Evolutionary conservation across 1,284 basidiomycete genomes (phyloP), one percentile per base, ranked within the genome.

Genomic region (Tylopilus sp.): DNA sequence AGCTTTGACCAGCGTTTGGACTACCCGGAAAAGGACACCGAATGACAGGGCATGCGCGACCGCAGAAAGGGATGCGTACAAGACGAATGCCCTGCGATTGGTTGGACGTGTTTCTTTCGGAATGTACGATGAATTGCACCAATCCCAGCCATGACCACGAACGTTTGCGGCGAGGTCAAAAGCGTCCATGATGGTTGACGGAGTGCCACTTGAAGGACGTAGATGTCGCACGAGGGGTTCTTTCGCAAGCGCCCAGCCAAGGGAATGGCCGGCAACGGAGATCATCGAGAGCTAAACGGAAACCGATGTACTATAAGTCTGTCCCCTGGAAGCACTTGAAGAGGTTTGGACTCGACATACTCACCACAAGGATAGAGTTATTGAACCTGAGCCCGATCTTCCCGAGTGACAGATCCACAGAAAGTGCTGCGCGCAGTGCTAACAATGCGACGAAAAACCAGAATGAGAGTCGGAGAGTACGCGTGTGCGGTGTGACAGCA

Each of bases 141-240:
- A 60, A 13, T 58, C 38, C 81, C 82, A 84, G 18, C 75, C 78
- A 33, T 70, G 55, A 4, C 80, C 81, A 10, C 80, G 76, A 11
- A 77, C 51, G 51, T 73, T 77, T 49, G 60, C 65, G 10, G 55
- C 55, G 13, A 84, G 69, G 46, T 82, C 77, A 9, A 74, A 55
- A 0, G 74, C 72, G 55, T 84, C 75, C 28, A 65, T 44, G 10
- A 67, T 47, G 1, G 28, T 34, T 1, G 53, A 53, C 18, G 31
- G 21, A 9, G 36, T 18, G 4, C 12, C 3, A n/a, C 40, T 41
- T 2, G 3, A 8, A 34, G 56, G 49, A 28, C 26, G 43, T 11
- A 41, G 13, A 23, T 36, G 42, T n/a, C 52, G 53, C 33, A 23
- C 23, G 10, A 55, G 34, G 3, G 51, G 53, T 10, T 41, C 45